Evolutionary conservation across 768 basidiomycete species (phyloP).

Genomic region (Auriscalpium orientale): DNA sequence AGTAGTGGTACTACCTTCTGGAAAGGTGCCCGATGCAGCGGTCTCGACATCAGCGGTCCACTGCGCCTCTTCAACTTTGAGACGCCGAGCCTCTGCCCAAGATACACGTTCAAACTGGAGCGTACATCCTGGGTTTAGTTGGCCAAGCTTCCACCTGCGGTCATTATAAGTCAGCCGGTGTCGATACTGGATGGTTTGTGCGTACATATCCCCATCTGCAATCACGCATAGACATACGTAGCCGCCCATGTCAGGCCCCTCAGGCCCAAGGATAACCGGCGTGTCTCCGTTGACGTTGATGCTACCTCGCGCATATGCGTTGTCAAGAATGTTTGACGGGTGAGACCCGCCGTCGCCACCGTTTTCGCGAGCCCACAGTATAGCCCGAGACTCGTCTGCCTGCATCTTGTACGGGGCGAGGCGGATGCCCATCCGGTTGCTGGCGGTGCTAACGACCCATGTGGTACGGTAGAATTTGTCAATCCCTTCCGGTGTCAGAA

Average conservation of each 20-base stretch:
- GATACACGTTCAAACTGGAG: slow-evolving; percentile 46
- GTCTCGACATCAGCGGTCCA: slow-evolving; percentile 25
- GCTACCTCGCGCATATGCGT: slow-evolving; percentile 46
- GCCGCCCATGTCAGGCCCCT: slow-evolving; percentile 59
- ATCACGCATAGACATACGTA: slow-evolving; percentile 52
- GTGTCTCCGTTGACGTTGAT: slow-evolving; percentile 65
- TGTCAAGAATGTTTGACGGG: slow-evolving; percentile 60
- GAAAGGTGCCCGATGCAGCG: not conserved
- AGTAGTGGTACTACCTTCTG: not conserved
- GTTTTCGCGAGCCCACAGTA: slow-evolving; percentile 45
- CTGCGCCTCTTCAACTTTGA: slow-evolving; percentile 17
- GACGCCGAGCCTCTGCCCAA: slow-evolving; percentile 30
- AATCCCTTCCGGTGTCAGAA: slow-evolving; percentile 41
- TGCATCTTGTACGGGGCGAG: slow-evolving; percentile 19
- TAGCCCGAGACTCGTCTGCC: slow-evolving; percentile 31
- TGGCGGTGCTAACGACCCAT: slow-evolving; percentile 49
- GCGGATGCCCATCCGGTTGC: slow-evolving; percentile 59
- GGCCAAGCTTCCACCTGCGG: slow-evolving; percentile 60
- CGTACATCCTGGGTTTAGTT: slow-evolving; percentile 48
- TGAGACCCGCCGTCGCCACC: slow-evolving; percentile 67
- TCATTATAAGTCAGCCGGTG: not conserved
- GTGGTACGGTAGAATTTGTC: slow-evolving; percentile 40
- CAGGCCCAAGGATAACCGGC: slow-evolving; percentile 54
- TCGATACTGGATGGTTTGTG: not conserved
- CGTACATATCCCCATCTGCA: slow-evolving; percentile 42